A percentile compares a stretch with the other conserved stretches of the same genome.
phyloP scores from a whole-genome alignment of 208 protist species.

The Leishmania tropica region DNA sequence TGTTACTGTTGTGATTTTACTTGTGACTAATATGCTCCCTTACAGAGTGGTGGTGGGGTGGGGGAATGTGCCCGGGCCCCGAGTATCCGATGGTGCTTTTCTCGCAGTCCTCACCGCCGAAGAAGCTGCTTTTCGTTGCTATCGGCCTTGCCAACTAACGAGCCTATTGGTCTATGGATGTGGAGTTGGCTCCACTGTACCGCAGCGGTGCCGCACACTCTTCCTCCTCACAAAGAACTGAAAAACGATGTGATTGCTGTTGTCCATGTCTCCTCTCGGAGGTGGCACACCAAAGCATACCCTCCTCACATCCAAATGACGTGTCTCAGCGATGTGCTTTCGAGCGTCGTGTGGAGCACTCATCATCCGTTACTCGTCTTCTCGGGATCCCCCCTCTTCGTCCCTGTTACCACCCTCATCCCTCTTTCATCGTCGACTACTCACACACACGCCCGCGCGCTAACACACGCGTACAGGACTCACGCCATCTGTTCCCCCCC shows the following conservation, averaged over 20 bases:
- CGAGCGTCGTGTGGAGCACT: neutral
- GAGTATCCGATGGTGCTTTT: neutral
- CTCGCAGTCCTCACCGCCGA: neutral
- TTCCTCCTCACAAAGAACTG: neutral
- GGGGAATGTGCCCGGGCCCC: neutral
- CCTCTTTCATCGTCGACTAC: no score
- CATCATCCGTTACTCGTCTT: neutral
- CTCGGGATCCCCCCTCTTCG: neutral
- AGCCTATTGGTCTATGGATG: neutral
- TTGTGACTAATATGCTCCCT: neutral
- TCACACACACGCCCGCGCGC: neutral
- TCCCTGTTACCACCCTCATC: neutral
- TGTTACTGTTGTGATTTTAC: no score
- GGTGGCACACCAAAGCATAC: neutral
- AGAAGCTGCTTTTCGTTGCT: neutral
- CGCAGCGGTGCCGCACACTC: neutral
- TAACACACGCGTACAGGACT: neutral
- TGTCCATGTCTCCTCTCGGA: neutral
- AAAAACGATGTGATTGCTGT: neutral
- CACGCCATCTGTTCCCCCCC: neutral
- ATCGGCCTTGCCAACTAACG: neutral
- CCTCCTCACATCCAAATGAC: neutral
- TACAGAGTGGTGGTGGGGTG: neutral
- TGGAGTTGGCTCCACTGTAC: neutral
- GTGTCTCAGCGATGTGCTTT: neutral